Conservation (phyloP, 345 rosid genomes). For the Populus pruinosa region DNA sequence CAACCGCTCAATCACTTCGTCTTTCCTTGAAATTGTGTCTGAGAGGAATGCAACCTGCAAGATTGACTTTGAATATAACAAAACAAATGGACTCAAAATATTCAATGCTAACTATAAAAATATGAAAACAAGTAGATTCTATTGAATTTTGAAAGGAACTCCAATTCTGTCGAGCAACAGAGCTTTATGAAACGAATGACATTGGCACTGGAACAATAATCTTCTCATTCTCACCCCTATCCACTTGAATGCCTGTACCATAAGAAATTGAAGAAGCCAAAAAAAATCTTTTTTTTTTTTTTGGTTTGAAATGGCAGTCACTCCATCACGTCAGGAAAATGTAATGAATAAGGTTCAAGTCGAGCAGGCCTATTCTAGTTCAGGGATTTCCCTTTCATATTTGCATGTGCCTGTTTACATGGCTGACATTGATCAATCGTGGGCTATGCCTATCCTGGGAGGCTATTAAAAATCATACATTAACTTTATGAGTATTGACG, state of each 20-base stretch:
- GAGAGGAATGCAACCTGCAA: slow-evolving; percentile 71
- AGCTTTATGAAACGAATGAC: background rate
- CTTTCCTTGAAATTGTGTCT: slow-evolving; percentile 66
- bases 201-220: background rate
- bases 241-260: background rate
- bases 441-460: background rate
- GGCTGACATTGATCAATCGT: background rate
- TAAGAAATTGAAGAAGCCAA: background rate
- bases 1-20: slow-evolving; percentile 70
- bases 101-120: background rate
- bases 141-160: background rate
- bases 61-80: background rate
- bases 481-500: background rate
- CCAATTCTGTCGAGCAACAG: background rate
- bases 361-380: background rate
- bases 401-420: background rate
- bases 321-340: background rate
- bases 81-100: slow-evolving; percentile 2
- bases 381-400: background rate
- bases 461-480: background rate
- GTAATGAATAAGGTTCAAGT: background rate
- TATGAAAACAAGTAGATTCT: background rate
- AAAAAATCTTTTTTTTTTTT: background rate
- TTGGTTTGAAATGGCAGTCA: background rate
- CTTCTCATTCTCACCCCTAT: background rate